phyloP scores from a whole-genome alignment of 2,329 filamentous ascomycete species.

The Chaetomium sp. region DNA sequence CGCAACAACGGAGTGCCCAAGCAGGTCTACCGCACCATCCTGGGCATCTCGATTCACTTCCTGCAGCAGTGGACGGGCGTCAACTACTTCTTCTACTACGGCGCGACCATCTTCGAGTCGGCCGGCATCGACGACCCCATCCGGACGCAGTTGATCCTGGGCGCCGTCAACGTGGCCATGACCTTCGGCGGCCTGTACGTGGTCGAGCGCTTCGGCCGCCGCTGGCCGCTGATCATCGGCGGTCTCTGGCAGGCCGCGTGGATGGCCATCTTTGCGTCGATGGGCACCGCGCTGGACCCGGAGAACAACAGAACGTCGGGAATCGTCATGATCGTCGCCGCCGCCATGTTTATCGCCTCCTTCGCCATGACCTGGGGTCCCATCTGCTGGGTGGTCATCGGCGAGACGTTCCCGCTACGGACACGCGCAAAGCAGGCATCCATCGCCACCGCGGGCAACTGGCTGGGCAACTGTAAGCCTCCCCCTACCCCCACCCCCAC shows the following conservation, averaged over 20 bases:
- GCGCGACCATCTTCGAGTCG: constrained; percentile 66
- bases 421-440: constrained; percentile 58
- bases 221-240: constrained; percentile 66
- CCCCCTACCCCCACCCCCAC: neutral
- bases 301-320: constrained; percentile 53
- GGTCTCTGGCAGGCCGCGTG: constrained; percentile 68
- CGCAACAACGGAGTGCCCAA: constrained; percentile 47
- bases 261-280: constrained; percentile 64
- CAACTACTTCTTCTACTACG: constrained; percentile 66
- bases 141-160: constrained; percentile 67
- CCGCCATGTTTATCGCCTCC: constrained; percentile 73
- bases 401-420: constrained; percentile 65
- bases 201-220: constrained; percentile 69
- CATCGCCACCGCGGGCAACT: constrained; percentile 56
- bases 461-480: constrained; percentile 58
- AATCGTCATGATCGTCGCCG: constrained; percentile 70
- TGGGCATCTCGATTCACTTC: constrained; percentile 66
- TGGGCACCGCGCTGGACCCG: constrained; percentile 51
- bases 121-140: constrained; percentile 68
- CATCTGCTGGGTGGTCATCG: constrained; percentile 68
- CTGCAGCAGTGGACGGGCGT: constrained; percentile 69
- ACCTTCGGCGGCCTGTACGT: constrained; percentile 69
- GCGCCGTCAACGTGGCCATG: constrained; percentile 67
- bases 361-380: constrained; percentile 73
- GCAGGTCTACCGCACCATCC: constrained; percentile 62